Percentiles rank a stretch among this genome's conserved stretches.
Evolutionary conservation across 1,284 basidiomycete genomes (phyloP).

Genomic region (Ganoderma meredithae): DNA sequence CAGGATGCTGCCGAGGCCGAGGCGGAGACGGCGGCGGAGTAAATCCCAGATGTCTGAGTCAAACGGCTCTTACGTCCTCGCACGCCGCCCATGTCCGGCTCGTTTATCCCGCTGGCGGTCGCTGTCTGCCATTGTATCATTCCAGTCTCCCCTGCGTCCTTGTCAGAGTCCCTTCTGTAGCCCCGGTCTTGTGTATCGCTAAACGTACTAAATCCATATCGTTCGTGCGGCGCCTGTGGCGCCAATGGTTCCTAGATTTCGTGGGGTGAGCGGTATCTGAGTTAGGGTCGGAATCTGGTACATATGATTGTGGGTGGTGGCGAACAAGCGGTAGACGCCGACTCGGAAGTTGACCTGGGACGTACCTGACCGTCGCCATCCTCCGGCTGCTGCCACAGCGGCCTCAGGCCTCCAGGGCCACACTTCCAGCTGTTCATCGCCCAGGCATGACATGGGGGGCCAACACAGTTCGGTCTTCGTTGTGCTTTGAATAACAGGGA

Average conservation of each 20-base stretch:
- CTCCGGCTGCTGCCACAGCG: neutral
- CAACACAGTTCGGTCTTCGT: neutral
- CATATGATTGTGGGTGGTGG: slow-evolving; percentile 6
- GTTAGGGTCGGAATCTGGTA: slow-evolving; percentile 18
- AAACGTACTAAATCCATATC: slow-evolving; percentile 1
- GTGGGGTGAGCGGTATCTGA: slow-evolving; percentile 2
- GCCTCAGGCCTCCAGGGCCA: slow-evolving; percentile 10
- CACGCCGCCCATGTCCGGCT: neutral
- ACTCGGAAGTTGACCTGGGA: neutral
- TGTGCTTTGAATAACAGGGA: neutral
- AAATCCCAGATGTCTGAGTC: neutral
- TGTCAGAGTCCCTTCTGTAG: neutral
- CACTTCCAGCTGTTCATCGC: slow-evolving; percentile 6
- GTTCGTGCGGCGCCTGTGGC: slow-evolving; percentile 21
- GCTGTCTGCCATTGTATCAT: neutral
- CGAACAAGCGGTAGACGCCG: slow-evolving; percentile 3
- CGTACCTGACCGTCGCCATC: neutral
- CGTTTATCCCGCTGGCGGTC: neutral
- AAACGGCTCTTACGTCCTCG: neutral
- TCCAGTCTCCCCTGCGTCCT: neutral
- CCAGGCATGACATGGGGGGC: slow-evolving; percentile 5
- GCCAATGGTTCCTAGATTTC: slow-evolving; percentile 22
- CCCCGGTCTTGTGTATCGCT: neutral
- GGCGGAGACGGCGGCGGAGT: slow-evolving; percentile 5
- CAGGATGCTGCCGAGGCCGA: slow-evolving; percentile 5